A percentile compares a stretch with the other conserved stretches of the same genome.
These are phyloP conservation scores for Parathielavia appendiculata DNA, from an alignment of 495 filamentous ascomycete species.

Conservation along the genomic window DNA sequence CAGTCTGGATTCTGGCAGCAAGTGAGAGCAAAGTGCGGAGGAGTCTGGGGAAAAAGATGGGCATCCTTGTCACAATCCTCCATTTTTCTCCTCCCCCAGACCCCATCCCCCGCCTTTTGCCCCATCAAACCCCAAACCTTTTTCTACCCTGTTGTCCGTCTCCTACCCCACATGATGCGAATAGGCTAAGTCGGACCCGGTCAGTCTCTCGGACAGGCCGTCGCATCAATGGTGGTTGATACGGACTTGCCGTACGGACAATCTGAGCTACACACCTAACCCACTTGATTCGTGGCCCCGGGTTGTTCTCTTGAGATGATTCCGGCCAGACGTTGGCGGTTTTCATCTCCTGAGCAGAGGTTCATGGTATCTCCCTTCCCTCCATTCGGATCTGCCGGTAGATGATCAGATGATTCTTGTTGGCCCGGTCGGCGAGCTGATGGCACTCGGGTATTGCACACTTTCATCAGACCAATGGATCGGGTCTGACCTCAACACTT, in stretches of 20 bases:
- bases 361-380: background rate
- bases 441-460: slow-evolving; percentile 3
- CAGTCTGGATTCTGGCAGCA: background rate
- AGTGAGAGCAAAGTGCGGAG: background rate
- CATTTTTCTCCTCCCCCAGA: background rate
- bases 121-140: slow-evolving; percentile 2
- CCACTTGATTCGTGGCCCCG: no score
- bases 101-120: slow-evolving; percentile 7
- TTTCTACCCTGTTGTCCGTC: no score
- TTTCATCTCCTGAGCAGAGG: no score
- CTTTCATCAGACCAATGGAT: background rate
- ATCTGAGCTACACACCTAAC: no score
- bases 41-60: background rate
- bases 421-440: background rate
- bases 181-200: no score
- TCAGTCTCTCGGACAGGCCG: no score
- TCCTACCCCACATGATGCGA: slow-evolving; percentile 6
- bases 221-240: background rate
- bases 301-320: no score
- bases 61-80: slow-evolving; percentile 3
- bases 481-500: background rate
- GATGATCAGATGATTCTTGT: background rate
- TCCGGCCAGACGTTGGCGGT: no score
- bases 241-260: background rate
- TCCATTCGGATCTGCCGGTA: background rate